Conservation (phyloP, 768 basidiomycete genomes). For the Boletus rubroflammeus region DNA sequence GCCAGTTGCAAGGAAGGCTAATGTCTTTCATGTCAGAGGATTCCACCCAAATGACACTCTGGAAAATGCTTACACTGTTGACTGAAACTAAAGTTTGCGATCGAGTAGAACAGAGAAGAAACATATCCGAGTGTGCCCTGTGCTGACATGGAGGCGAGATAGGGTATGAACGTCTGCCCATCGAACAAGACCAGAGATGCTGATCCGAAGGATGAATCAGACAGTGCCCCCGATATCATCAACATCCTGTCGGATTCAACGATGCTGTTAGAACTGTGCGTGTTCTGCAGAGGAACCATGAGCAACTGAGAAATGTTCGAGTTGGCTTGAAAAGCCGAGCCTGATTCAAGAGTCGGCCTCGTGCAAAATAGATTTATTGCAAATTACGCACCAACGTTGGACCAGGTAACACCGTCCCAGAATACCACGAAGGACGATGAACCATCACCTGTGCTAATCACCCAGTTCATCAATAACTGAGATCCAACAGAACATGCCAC, state of each 20-base stretch:
- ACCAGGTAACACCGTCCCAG: slow-evolving; percentile 85
- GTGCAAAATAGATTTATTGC: not conserved
- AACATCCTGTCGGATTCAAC: slow-evolving; percentile 86
- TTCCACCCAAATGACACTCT: not conserved
- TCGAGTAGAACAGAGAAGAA: slow-evolving; percentile 79
- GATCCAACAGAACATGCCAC: slow-evolving; percentile 22
- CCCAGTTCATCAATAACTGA: not conserved
- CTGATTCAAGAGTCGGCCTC: slow-evolving; percentile 33
- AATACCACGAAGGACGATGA: slow-evolving; percentile 69
- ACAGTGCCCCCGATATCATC: slow-evolving; percentile 78
- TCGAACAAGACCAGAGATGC: slow-evolving; percentile 87
- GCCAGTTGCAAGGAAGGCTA: slow-evolving; percentile 86
- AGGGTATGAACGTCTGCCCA: slow-evolving; percentile 78
- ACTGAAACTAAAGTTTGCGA: slow-evolving; percentile 70
- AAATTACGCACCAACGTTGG: slow-evolving; percentile 48
- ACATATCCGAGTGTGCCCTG: slow-evolving; percentile 69
- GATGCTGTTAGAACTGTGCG: slow-evolving; percentile 64
- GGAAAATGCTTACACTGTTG: slow-evolving; percentile 54
- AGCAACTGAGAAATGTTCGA: slow-evolving; percentile 77
- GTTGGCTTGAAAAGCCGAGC: slow-evolving; percentile 48
- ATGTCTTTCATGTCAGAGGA: slow-evolving; percentile 3
- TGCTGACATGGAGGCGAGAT: slow-evolving; percentile 62
- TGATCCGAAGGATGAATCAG: slow-evolving; percentile 67
- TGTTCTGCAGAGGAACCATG: slow-evolving; percentile 85
- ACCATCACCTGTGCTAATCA: slow-evolving; percentile 50